These are phyloP conservation scores for Physcomitrellopsis africana DNA, from an alignment of 225 moss, liverwort and hornwort species.

Conservation along the genomic window DNA sequence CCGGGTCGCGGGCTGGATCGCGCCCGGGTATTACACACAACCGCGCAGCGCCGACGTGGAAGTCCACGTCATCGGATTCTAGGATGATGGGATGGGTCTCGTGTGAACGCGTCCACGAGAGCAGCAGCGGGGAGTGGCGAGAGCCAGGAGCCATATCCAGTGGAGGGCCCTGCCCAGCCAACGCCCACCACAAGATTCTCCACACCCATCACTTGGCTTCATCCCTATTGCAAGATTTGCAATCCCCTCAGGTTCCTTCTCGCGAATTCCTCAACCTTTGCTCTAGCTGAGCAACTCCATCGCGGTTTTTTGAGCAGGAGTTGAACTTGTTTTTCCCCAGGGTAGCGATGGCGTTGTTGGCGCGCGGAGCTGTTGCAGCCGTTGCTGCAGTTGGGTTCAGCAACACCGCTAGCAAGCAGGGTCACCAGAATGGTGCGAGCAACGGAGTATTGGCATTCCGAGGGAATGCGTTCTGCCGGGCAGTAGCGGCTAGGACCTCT, in stretches of 20 bases:
- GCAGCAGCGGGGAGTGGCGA: too few relatives aligned
- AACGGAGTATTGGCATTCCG: slow-evolving; percentile 16
- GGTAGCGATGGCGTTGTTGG: slow-evolving; percentile 32
- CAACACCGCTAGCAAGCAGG: slow-evolving; percentile 12
- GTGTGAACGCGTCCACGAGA: too few relatives aligned
- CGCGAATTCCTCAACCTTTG: not conserved
- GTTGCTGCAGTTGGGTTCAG: slow-evolving; percentile 14
- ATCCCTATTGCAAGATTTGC: not conserved
- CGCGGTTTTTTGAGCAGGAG: not conserved
- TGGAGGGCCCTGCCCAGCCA: slow-evolving; percentile 39
- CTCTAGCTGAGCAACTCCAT: not conserved
- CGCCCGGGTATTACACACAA: too few relatives aligned
- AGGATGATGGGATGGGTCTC: too few relatives aligned
- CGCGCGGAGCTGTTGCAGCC: slow-evolving; percentile 35
- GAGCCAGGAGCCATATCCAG: slow-evolving; percentile 36
- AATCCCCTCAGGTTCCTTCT: slow-evolving; percentile 28
- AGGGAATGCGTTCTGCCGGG: slow-evolving; percentile 29
- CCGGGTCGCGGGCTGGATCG: too few relatives aligned
- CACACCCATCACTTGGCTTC: not conserved
- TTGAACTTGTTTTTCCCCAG: not conserved
- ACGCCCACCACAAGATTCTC: slow-evolving; percentile 36
- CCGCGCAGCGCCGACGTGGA: too few relatives aligned
- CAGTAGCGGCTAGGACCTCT: slow-evolving; percentile 15
- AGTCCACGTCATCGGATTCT: too few relatives aligned
- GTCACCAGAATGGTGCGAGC: not conserved